Evolutionary conservation across 2,329 filamentous ascomycete genomes (phyloP).

Genomic region (Penicillium sp.): DNA sequence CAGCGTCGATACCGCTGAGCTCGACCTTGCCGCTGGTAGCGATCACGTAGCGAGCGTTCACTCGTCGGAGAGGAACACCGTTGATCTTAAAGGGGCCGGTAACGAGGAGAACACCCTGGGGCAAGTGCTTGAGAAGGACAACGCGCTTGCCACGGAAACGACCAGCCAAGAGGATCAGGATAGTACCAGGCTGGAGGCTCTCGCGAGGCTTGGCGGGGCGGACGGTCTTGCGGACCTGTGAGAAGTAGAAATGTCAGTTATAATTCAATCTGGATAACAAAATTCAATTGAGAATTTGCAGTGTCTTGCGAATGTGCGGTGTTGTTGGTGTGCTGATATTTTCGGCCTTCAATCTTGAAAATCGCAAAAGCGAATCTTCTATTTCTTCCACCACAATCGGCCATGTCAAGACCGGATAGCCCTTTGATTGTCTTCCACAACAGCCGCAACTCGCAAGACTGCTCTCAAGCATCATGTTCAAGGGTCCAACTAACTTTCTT

Average conservation of each 20-base stretch:
- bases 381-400: conserved; percentile 14
- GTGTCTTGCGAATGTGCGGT: conserved; percentile 7
- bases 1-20: conserved; percentile 73
- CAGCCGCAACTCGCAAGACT: conserved; percentile 8
- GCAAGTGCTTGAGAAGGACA: conserved; percentile 94
- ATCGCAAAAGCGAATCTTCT: conserved; percentile 21
- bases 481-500: conserved; percentile 79
- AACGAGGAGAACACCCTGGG: conserved; percentile 96
- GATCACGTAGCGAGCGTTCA: conserved; percentile 50
- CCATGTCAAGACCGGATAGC: not conserved
- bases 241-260: conserved; percentile 13
- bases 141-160: conserved; percentile 99
- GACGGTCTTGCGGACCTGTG: conserved; percentile 88
- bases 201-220: conserved; percentile 82
- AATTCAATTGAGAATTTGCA: not conserved
- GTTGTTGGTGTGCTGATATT: conserved; percentile 14
- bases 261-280: not conserved
- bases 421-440: not conserved
- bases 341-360: not conserved
- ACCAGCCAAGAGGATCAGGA: conserved; percentile 98
- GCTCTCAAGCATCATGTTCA: conserved; percentile 11
- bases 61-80: conserved; percentile 90
- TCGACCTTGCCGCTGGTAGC: conserved; percentile 49
- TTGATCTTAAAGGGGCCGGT: conserved; percentile 99
- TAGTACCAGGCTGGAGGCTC: conserved; percentile 87